Evolutionary conservation across 2,329 filamentous ascomycete species (phyloP), one percentile per base, ranked within the genome.

Genomic region (Fusarium algeriense): DNA sequence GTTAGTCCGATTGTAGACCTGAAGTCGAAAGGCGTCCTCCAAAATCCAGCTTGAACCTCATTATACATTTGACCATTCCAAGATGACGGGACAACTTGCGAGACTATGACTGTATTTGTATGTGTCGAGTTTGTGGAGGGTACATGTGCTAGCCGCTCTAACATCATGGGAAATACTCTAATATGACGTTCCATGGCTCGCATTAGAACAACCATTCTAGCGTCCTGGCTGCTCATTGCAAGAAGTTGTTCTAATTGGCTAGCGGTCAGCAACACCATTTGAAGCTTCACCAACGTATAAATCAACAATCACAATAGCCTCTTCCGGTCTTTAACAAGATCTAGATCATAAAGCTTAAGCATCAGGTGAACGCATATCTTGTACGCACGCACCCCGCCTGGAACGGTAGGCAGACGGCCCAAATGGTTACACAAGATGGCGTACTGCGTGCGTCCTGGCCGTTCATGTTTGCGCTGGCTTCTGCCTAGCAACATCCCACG

Each of bases 281-380:
- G 14, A 15, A 45, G 19, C 28, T 23, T 37, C 23, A 26, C n/a
- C 6, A 37, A 54, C 23, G 3, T 40, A 50, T 7, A 28, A 17
- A 37, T 23, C 26, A 13, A 56, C 43, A 56, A 56, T 38, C 30
- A 41, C 23, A 62, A 62, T 17, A 43, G 34, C 38, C 26, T 67
- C 34, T 28, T 4, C 13, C 6, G 12, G 15, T 14, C 4, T 4
- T 3, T 10, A 28, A 8, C 4, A 17, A 19, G 28, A 35, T 37
- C 19, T 67, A 35, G 15, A 38, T 14, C 35, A 37, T 28, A 6
- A 10, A 15, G 13, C 2, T 7, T 37, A 38, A n/a, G 17, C 28
- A 14, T n/a, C 37, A n/a, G 17, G 14, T 23, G 20, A 23, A 23
- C 20, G 20, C n/a, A 23, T 23, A 23, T 5, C 23, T 23, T 23